phyloP scores from a whole-genome alignment of 192 early-diverging fungal genomes.

The Powellomyces hirtus region DNA sequence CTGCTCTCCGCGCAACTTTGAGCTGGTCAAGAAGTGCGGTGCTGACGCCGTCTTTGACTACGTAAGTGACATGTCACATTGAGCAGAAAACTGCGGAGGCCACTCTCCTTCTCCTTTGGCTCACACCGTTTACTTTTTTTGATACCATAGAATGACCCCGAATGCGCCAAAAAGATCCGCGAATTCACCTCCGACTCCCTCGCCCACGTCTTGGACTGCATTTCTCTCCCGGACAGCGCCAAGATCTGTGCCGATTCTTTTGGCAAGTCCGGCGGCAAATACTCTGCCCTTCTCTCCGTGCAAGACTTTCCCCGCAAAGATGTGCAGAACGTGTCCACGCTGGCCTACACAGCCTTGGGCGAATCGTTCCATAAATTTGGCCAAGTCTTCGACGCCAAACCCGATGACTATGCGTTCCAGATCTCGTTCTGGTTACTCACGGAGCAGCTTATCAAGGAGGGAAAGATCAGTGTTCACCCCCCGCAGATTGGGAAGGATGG shows the following conservation, averaged over 20 bases:
- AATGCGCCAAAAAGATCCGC: slow-evolving; percentile 3
- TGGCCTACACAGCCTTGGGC: slow-evolving; percentile 30
- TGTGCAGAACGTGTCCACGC: background rate
- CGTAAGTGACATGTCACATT: too few species aligned
- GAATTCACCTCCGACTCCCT: slow-evolving; percentile 6
- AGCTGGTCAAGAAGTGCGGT: slow-evolving; percentile 16
- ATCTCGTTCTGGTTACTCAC: slow-evolving; percentile 31
- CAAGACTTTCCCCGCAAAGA: background rate
- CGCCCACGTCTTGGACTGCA: slow-evolving; percentile 22
- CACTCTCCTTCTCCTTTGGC: too few species aligned
- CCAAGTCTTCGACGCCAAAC: background rate
- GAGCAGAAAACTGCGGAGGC: too few species aligned
- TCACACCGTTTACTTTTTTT: too few species aligned
- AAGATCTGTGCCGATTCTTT: slow-evolving; percentile 9
- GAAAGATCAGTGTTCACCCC: slow-evolving; percentile 28
- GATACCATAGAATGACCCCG: slow-evolving; percentile 2
- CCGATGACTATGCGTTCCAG: slow-evolving; percentile 15
- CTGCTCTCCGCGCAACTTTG: slow-evolving; percentile 26
- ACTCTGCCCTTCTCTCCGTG: slow-evolving; percentile 16
- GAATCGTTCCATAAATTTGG: slow-evolving; percentile 9
- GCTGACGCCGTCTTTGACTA: slow-evolving; percentile 32
- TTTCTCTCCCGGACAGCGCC: background rate
- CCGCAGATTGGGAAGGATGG: slow-evolving; percentile 3
- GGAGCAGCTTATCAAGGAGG: slow-evolving; percentile 29
- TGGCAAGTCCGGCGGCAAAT: background rate